Conservation (phyloP, 163 green algal genomes). For the Trebouxiophyceae sp. region DNA sequence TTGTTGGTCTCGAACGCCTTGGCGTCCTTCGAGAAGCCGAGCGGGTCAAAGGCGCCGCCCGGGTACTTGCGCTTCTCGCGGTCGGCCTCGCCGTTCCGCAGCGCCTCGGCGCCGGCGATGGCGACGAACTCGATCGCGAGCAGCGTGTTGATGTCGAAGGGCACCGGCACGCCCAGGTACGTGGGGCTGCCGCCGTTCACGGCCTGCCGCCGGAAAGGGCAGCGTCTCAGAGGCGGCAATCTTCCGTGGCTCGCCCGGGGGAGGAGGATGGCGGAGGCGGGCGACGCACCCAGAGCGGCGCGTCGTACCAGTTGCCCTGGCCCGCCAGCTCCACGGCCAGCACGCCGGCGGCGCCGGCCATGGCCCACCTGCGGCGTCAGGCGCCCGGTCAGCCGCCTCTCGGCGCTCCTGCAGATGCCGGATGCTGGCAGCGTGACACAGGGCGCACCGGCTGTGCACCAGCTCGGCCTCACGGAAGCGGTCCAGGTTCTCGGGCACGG, state of each 20-base stretch:
- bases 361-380: slow-evolving; percentile 1
- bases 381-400: no score
- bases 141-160: slow-evolving; percentile 77
- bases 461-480: slow-evolving; percentile 81
- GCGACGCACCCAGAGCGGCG: slow-evolving; percentile 72
- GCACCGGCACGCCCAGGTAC: slow-evolving; percentile 73
- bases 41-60: slow-evolving; percentile 86
- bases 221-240: no score
- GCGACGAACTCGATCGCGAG: slow-evolving; percentile 69
- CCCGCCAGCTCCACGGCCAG: slow-evolving; percentile 76
- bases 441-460: slow-evolving; percentile 25
- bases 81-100: slow-evolving; percentile 60
- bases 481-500: slow-evolving; percentile 35
- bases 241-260: no score
- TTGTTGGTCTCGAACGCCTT: slow-evolving; percentile 62
- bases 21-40: slow-evolving; percentile 77
- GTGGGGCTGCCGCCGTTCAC: slow-evolving; percentile 64
- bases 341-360: slow-evolving; percentile 51
- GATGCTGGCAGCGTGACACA: slow-evolving; percentile 49
- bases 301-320: slow-evolving; percentile 81
- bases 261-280: no score
- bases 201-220: slow-evolving; percentile 28
- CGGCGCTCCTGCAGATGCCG: slow-evolving; percentile 76
- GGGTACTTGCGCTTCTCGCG: slow-evolving; percentile 81
- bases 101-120: slow-evolving; percentile 68